Evolutionary conservation across 2,329 filamentous ascomycete species (phyloP), one percentile per base, ranked within the genome.

Genomic region (Aspergillus ochraceus): DNA sequence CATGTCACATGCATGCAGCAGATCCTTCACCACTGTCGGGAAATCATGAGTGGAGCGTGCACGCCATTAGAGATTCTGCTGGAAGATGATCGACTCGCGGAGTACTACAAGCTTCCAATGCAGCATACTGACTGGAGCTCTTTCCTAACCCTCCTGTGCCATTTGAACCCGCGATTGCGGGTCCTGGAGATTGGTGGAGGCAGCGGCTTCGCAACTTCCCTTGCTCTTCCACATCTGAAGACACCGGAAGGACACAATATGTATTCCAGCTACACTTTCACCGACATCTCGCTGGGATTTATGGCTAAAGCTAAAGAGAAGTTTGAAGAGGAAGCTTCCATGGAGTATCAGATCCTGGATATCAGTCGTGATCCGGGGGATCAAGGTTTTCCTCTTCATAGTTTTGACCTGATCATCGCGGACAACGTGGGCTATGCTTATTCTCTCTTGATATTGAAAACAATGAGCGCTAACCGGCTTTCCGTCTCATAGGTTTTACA

Each of bases 361-460:
- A 69, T 74, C n/a, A 64, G 60, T 22, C 60, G 65, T 14, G 66
- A 72, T 50, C 69, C 69, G 0, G 39, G 9, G 1, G 59, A 60
- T 5, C 74, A 76, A 47, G 73, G 72, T 1, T 70, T 75, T 36
- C 59, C 67, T 20, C 54, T 49, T 2, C 57, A 49, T 2, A 60
- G 55, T 5, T 76, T 70, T 56, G 74, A 76, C 50, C 62, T 76
- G 1, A 64, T 76, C 6, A 60, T 76, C 26, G 74, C 74, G 1
- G 65, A 67, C 8, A 73, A 74, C 58, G 72, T 69, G n/a, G n/a
- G 45, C 20, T 20, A 19, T 19, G 9, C 20, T 47, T 47, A 9
- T 22, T 47, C 17, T n/a, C 17, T 2, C 45, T 24, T 24, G 30
- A 32, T 10, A 32, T 6, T 32, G 30, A 32, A 32, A 11, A 10